Base-by-base conservation (phyloP, 768 basidiomycete species). In the Agaricus subrufescens region DNA sequence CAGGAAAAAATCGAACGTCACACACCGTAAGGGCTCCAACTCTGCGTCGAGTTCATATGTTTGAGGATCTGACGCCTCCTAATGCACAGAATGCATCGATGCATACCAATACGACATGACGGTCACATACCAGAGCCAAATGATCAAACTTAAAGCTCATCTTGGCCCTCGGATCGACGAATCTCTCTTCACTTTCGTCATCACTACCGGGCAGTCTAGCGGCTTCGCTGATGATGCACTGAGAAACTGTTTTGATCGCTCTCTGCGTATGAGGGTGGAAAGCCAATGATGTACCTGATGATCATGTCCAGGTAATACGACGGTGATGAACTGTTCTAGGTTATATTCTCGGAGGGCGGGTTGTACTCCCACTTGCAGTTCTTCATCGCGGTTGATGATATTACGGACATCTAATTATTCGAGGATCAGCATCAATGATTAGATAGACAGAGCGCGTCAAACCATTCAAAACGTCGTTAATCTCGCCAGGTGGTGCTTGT, bases 401-500 rank as follows among this genome's bases (percentile, higher is more conserved):
- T 80, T 85, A 64, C 94, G 90, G 51, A 98, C 84, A 75, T 98
- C 96, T 95, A 65, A 15, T 34, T 43, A 43, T 50, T 58, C 47
- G 55, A 34, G 55, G 44, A 62, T 63, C 46, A 64, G 58, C 29
- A 39, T 37, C 31, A n/a, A 45, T 23, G 50, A 44, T 19, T 30
- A 23, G 46, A 48, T 54, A 42, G 27, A 27, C 29, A 15, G 30
- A 44, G 58, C 47, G n/a, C 45, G 45, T 52, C 71, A 60, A 58
- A 91, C 93, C 94, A 64, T 91, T 91, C 52, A 98, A 76, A 15
- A 97, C 94, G 73, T 98, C 95, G 70, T 96, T 97, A 61, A 98
- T 94, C 75, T 98, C 91, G 45, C 95, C 95, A 0, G 95, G 95
- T 26, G 95, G 95, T 1, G 92, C 86, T 67, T 97, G 95, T 0